A percentile compares a stretch with the other conserved stretches of the same genome.
phyloP scores from a whole-genome alignment of 1,139 yeast genomes.

The Diutina rugosa region DNA sequence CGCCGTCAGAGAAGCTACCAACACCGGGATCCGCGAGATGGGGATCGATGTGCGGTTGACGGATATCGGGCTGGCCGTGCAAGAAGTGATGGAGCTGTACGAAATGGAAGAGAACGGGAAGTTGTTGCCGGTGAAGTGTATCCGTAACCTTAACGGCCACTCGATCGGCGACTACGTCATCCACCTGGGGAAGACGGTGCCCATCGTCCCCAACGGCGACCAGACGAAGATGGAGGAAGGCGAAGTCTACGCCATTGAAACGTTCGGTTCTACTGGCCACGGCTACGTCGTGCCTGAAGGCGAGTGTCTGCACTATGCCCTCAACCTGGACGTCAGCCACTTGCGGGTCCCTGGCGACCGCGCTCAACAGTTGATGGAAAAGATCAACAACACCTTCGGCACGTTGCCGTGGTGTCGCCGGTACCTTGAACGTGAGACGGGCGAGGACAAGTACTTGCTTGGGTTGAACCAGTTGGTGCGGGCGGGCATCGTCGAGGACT shows the following conservation, averaged over 20 bases:
- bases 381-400: slow-evolving; percentile 74
- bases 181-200: slow-evolving; percentile 94
- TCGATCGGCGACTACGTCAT: slow-evolving; percentile 72
- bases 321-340: slow-evolving; percentile 21
- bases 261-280: slow-evolving; percentile 93
- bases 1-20: slow-evolving; percentile 88
- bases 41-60: slow-evolving; percentile 94
- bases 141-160: slow-evolving; percentile 90
- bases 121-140: slow-evolving; percentile 73
- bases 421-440: slow-evolving; percentile 69
- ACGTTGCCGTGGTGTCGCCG: slow-evolving; percentile 96
- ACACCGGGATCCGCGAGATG: slow-evolving; percentile 84
- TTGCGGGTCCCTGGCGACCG: slow-evolving; percentile 40
- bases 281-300: slow-evolving; percentile 83
- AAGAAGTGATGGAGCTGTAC: slow-evolving; percentile 94
- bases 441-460: slow-evolving; percentile 81
- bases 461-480: slow-evolving; percentile 84
- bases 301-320: slow-evolving; percentile 89
- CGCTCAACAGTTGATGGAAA: slow-evolving; percentile 52
- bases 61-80: slow-evolving; percentile 92
- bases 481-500: slow-evolving; percentile 79
- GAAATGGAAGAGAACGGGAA: slow-evolving; percentile 88
- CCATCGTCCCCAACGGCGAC: slow-evolving; percentile 88
- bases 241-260: slow-evolving; percentile 94
- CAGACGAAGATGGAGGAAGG: slow-evolving; percentile 98